A percentile compares a stretch with the other conserved stretches of the same genome.
phyloP scores from a whole-genome alignment of 768 basidiomycete species.

The Termitomyces heimii region DNA sequence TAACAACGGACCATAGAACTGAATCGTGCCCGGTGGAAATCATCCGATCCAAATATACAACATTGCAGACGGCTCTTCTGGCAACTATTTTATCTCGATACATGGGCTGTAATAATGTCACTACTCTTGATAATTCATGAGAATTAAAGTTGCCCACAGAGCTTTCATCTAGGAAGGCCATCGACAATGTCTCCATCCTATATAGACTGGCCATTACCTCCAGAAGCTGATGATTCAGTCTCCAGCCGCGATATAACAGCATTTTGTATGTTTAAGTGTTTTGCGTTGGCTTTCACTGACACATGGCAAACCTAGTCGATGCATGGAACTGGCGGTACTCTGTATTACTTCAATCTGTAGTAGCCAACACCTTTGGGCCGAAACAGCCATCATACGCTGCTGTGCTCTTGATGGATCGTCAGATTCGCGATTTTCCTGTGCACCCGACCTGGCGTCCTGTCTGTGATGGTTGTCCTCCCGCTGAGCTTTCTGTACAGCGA shows the following conservation, averaged over 20 bases:
- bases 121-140: neutral
- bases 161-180: constrained; percentile 56
- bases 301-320: constrained; percentile 33
- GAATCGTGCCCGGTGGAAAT: constrained; percentile 53
- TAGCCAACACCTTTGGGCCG: constrained; percentile 45
- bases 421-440: constrained; percentile 54
- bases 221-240: constrained; percentile 30
- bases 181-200: constrained; percentile 45
- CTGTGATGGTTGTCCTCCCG: constrained; percentile 14
- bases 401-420: constrained; percentile 54
- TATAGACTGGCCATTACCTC: constrained; percentile 53
- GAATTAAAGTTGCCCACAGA: constrained; percentile 28
- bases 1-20: constrained; percentile 36
- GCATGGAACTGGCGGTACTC: constrained; percentile 53
- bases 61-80: constrained; percentile 57
- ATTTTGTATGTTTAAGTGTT: constrained; percentile 31
- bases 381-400: constrained; percentile 44
- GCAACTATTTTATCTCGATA: constrained; percentile 61
- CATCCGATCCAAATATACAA: constrained; percentile 37
- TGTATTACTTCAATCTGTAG: constrained; percentile 42
- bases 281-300: neutral
- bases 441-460: constrained; percentile 40
- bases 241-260: constrained; percentile 29
- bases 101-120: constrained; percentile 42
- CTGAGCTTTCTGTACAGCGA: constrained; percentile 31